Conservation (phyloP, 2,329 filamentous ascomycete species). For the Sporothrix protearum region DNA sequence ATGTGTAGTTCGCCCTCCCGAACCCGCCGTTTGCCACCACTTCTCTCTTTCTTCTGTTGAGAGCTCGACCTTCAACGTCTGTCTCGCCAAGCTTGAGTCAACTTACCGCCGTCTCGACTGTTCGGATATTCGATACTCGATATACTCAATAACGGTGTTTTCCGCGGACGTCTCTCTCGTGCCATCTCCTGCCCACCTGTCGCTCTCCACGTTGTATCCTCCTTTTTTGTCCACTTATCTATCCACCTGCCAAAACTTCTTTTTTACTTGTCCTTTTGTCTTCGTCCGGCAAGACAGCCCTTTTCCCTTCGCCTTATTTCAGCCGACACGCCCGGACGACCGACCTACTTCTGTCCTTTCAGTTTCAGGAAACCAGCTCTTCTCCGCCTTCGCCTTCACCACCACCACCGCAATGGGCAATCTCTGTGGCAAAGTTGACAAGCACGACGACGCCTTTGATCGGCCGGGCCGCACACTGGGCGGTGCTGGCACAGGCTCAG, state of each 20-base stretch:
- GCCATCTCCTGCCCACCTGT: background rate
- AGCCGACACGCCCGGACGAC: background rate
- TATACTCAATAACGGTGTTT: background rate
- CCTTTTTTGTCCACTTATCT: background rate
- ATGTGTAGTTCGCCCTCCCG: background rate
- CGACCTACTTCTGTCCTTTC: background rate
- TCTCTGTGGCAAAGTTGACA: slow-evolving; percentile 70
- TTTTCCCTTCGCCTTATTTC: background rate
- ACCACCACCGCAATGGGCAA: slow-evolving; percentile 64
- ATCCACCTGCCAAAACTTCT: background rate
- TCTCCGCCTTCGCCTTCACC: background rate
- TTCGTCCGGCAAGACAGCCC: background rate
- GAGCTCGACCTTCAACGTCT: too few relatives aligned
- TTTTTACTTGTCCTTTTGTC: background rate
- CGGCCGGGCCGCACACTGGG: slow-evolving; percentile 70
- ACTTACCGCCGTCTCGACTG: background rate
- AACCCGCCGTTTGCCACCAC: background rate
- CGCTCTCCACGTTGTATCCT: background rate
- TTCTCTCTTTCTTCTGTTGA: background rate
- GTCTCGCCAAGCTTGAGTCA: background rate
- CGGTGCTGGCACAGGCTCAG: slow-evolving; percentile 50
- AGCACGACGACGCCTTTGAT: slow-evolving; percentile 59
- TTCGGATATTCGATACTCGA: background rate
- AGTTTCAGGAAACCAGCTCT: too few relatives aligned
- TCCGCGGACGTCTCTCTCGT: background rate